A percentile compares a stretch with the other conserved stretches of the same genome.
Evolutionary conservation across 768 basidiomycete genomes (phyloP).

Genomic region (Hemileccinum impolitum): DNA sequence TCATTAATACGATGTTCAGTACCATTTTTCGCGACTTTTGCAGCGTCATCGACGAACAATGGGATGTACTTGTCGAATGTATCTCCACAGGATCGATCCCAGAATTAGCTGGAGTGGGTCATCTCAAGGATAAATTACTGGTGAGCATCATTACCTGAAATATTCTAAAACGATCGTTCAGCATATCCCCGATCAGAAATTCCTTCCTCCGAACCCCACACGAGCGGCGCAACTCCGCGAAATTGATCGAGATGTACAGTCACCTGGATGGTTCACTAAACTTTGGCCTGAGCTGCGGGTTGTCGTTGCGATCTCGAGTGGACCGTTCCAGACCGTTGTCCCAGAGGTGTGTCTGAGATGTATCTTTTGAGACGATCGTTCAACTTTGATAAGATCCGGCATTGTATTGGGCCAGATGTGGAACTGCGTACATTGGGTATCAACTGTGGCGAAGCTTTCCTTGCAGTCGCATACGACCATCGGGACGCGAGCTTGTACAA

Average conservation of each 20-base stretch:
- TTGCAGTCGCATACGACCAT: constrained; percentile 21
- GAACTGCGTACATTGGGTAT: constrained; percentile 19
- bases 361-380: background rate
- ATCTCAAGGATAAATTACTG: constrained; percentile 13
- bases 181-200: constrained; percentile 5
- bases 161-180: background rate
- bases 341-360: constrained; percentile 12
- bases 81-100: constrained; percentile 16
- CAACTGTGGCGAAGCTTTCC: constrained; percentile 22
- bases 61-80: constrained; percentile 18
- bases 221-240: constrained; percentile 17
- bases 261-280: constrained; percentile 19
- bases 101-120: constrained; percentile 8
- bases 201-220: constrained; percentile 13
- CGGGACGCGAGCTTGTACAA: constrained; percentile 23
- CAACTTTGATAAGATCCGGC: constrained; percentile 7
- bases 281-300: constrained; percentile 18
- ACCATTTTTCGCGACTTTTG: constrained; percentile 22
- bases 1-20: constrained; percentile 22
- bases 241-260: constrained; percentile 1
- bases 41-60: constrained; percentile 18
- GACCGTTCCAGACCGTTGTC: constrained; percentile 20
- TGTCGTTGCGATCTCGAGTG: constrained; percentile 21
- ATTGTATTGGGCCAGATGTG: constrained; percentile 19
- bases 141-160: background rate